Percentiles rank a stretch among this genome's conserved stretches.
phyloP scores from a whole-genome alignment of 768 basidiomycete genomes.

The Xerocomellus amylosporus region DNA sequence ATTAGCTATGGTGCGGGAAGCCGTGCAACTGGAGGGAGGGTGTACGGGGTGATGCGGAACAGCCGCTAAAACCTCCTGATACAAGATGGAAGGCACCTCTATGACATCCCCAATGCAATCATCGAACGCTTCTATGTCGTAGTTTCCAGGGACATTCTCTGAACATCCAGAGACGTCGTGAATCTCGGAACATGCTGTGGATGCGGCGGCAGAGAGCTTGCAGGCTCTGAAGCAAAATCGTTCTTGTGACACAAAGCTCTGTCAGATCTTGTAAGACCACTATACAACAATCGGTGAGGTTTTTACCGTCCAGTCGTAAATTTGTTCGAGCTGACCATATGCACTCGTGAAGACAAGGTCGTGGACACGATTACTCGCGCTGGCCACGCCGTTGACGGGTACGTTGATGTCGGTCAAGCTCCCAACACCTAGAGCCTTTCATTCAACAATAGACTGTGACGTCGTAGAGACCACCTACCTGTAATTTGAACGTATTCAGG shows the following conservation, averaged over 20 bases:
- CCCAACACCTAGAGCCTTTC: slow-evolving; percentile 51
- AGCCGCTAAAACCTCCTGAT: slow-evolving; percentile 57
- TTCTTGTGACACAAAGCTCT: slow-evolving; percentile 61
- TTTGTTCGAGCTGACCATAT: slow-evolving; percentile 56
- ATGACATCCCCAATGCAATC: slow-evolving; percentile 53
- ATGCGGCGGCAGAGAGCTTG: slow-evolving; percentile 48
- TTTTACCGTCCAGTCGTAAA: slow-evolving; percentile 70
- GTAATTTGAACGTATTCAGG: slow-evolving; percentile 75
- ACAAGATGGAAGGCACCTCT: slow-evolving; percentile 58
- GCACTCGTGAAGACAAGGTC: slow-evolving; percentile 71
- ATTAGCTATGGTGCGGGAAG: slow-evolving; percentile 51
- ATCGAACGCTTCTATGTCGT: slow-evolving; percentile 44
- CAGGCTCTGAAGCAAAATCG: slow-evolving; percentile 76
- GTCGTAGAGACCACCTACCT: slow-evolving; percentile 36
- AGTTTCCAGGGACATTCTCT: slow-evolving; percentile 62
- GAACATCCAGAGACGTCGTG: slow-evolving; percentile 53
- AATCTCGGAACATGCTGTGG: slow-evolving; percentile 59
- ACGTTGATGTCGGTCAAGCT: slow-evolving; percentile 67
- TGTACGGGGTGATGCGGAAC: slow-evolving; percentile 57
- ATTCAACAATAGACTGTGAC: slow-evolving; percentile 20
- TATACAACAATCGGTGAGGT: slow-evolving; percentile 2
- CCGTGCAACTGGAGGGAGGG: slow-evolving; percentile 57
- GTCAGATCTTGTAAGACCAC: slow-evolving; percentile 12
- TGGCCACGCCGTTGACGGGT: slow-evolving; percentile 54
- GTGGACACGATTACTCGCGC: slow-evolving; percentile 60